Evolutionary conservation across 495 filamentous ascomycete species (phyloP), one percentile per base, ranked within the genome.

Genomic region (Xylaria scruposa): DNA sequence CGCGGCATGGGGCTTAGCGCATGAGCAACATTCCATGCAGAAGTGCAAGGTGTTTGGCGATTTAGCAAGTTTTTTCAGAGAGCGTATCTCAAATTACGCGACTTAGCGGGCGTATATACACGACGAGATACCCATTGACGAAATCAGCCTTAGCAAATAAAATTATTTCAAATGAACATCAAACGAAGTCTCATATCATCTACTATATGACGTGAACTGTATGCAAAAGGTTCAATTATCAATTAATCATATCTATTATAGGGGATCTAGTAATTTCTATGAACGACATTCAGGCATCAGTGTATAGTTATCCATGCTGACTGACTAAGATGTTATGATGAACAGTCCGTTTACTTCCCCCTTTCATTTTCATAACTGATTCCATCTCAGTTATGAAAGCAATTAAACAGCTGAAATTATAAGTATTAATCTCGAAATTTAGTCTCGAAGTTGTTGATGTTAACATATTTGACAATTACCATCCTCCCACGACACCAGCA

Each of bases 1-100:
- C 83, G 82, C 67, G 94, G 95, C 0, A 94, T 99, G 93, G 94
- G 92, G 4, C 77, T 84, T 31, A 72, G 70, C 62, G 75, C 70
- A 63, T 76, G 72, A 61, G 5, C 3, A 31, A 33, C 13, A 4
- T 59, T 13, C 0, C 53, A 9, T 4, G 2, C 26, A 33, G 29
- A 19, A 31, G 36, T 3, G 29, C 8, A 8, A 60, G 17, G 33
- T 9, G 17, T 21, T 10, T 26, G 10, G 26, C 29, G 53, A 31
- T 31, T 6, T 56, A 31, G 3, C 13, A 53, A 10, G 24, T 56
- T 17, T 56, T 29, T 1, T 17, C 4, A 31, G 5, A 29, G 51
- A 29, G 6, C 12, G 26, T 56, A 56, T 31, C 53, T 56, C 12
- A 56, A 12, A 29, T 17, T 56, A 29, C 58, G 33, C 10, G 31